phyloP scores from a whole-genome alignment of 78 protist species.

The Emiliania huxleyi region DNA sequence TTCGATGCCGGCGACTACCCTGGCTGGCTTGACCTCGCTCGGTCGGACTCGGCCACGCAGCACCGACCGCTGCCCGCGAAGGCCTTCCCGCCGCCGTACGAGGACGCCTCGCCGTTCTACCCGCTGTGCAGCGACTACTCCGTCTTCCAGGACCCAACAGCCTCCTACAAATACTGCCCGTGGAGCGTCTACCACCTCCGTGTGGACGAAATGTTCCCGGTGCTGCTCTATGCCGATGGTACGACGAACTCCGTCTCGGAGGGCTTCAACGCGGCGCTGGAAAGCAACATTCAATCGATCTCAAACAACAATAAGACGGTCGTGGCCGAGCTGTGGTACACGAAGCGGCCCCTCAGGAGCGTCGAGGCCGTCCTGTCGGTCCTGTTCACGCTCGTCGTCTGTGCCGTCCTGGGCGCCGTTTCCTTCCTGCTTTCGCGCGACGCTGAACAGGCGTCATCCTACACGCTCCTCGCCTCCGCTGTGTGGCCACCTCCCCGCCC shows the following conservation, averaged over 20 bases:
- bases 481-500: too few relatives aligned
- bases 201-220: not conserved
- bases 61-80: not conserved
- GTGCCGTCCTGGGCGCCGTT: not conserved
- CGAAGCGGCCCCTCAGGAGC: not conserved
- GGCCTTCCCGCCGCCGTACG: not conserved
- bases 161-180: not conserved
- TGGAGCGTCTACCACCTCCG: not conserved
- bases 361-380: not conserved
- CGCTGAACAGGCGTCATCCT: too few relatives aligned
- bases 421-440: not conserved
- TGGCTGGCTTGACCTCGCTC: not conserved
- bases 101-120: not conserved
- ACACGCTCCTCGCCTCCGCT: too few relatives aligned
- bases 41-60: not conserved
- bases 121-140: not conserved
- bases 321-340: not conserved
- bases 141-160: not conserved
- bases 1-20: not conserved
- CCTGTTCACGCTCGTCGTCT: not conserved
- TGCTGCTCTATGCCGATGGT: not conserved
- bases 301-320: not conserved
- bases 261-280: not conserved
- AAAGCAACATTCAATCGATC: too few relatives aligned
- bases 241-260: not conserved